phyloP scores from a whole-genome alignment of 441 rosid genomes.

The Euphorbia corollata region DNA sequence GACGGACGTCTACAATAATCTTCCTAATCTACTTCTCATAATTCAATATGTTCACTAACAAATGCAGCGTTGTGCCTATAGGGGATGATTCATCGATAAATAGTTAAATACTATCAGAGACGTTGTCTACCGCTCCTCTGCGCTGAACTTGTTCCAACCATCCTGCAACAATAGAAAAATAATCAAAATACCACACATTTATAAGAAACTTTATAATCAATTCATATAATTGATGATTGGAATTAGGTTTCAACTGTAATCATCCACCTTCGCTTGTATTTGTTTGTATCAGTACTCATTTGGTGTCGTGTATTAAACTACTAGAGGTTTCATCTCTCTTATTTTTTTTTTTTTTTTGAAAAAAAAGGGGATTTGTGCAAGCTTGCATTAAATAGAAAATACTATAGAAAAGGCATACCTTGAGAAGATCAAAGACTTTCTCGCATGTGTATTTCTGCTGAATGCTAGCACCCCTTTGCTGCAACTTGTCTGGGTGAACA shows the following conservation, averaged over 20 bases:
- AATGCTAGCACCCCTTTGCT: slow-evolving; percentile 90
- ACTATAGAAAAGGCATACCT: slow-evolving; percentile 36
- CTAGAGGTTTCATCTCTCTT: too few species aligned
- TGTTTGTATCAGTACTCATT: too few species aligned
- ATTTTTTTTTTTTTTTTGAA: too few species aligned
- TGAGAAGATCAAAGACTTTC: slow-evolving; percentile 92
- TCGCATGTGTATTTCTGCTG: slow-evolving; percentile 88
- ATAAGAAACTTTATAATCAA: not conserved
- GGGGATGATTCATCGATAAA: not conserved
- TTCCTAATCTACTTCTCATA: not conserved
- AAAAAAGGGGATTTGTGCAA: too few species aligned
- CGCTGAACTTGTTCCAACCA: slow-evolving; percentile 82
- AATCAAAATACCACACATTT: not conserved
- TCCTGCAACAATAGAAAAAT: slow-evolving; percentile 39
- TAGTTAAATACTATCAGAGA: not conserved
- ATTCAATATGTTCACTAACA: not conserved
- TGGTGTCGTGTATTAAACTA: too few species aligned
- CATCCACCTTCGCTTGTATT: too few species aligned
- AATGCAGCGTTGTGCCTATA: not conserved
- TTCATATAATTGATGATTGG: not conserved
- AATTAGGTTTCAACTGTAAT: too few species aligned
- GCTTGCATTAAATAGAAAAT: too few species aligned
- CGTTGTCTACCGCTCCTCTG: slow-evolving; percentile 49
- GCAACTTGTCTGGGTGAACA: slow-evolving; percentile 95
- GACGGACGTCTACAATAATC: slow-evolving; percentile 10